Evolutionary conservation across 2,329 filamentous ascomycete genomes (phyloP), one percentile per base, ranked within the genome.

Genomic region (Trichoderma brevicompactum): DNA sequence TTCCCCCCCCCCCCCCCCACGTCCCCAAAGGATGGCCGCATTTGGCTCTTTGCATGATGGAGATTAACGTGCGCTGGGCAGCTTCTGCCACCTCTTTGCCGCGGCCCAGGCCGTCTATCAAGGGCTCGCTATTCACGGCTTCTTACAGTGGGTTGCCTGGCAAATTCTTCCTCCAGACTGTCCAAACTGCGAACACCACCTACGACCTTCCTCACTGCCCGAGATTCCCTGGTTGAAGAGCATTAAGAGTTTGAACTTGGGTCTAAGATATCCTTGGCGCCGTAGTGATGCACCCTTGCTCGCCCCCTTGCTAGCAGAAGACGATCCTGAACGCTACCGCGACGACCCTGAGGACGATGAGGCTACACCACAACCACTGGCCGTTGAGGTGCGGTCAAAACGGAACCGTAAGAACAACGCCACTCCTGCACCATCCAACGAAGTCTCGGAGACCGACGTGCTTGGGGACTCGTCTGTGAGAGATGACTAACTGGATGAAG

Each of bases 121-220:
- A 50, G 79, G 79, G 17, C 73, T 80, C 58, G 79, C 79, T 43
- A 70, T 81, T 54, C 74, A 75, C 65, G 72, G 72, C 61, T 70
- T 79, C 59, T 72, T 77, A 58, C 77, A 79, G 67, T 79, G 74
- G 70, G 68, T 77, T 28, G 78, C 77, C 36, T 79, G 76, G 77
- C 76, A 76, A 56, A 71, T 72, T 41, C 74, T 80, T 2, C 76
- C 77, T 3, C 70, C 75, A 36, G 74, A 80, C 64, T 81, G 79
- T 65, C 79, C 79, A 3, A 74, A 79, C 68, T 81, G 79, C 71
- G 74, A 74, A 56, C 72, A 71, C 63, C 72, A 74, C 6, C 72
- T 81, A 13, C 76, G 78, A 7, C 78, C 78, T 3, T 67, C 72
- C 5, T 68, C 72, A n/a, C 64, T 77, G n/a, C 77, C 78, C 15